Evolutionary conservation across 2,329 filamentous ascomycete species (phyloP), one percentile per base, ranked within the genome.

Genomic region (Paecilomyces sp.): DNA sequence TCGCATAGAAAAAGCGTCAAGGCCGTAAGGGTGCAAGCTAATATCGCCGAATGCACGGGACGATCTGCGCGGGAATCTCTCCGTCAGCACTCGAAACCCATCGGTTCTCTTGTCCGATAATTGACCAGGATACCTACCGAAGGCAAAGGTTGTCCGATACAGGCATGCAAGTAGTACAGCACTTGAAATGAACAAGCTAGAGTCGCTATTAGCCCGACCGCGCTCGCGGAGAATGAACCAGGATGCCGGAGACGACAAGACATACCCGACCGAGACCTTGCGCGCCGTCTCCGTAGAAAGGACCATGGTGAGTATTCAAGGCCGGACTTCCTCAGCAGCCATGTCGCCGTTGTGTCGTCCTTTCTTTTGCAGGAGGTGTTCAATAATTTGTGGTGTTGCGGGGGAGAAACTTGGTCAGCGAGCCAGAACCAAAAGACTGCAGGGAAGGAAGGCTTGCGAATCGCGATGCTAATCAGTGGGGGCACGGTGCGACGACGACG

Each of bases 41-140:
- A 63, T 41, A 78, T 70, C 18, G 72, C 67, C 6, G 78, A 74
- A 63, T 78, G 78, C 13, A 80, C 63, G 3, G 80, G 79, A 55
- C 76, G 77, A 63, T 81, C 81, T 79, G 59, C 31, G 54, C 53
- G 52, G 22, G 41, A 18, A 47, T 18, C 41, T 30, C 57, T 67
- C 55, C 68, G 66, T 60, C 18, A 58, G 50, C 58, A 59, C 54
- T 57, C 24, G 36, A 25, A 33, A 31, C 60, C 56, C 55, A 25
- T 18, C 51, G 33, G n/a, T n/a, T 3, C n/a, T 47, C 15, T 28
- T 25, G 28, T 59, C 34, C 31, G 31, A 18, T 8, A 12, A 13
- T 24, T 47, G n/a, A 28, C 25, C 25, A 28, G 13, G 55, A 18
- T 36, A 61, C 72, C 63, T 61, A 77, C 74, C 75, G 64, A 76